Base-by-base conservation (phyloP, 345 rosid species). In the Corchorus olitorius region DNA sequence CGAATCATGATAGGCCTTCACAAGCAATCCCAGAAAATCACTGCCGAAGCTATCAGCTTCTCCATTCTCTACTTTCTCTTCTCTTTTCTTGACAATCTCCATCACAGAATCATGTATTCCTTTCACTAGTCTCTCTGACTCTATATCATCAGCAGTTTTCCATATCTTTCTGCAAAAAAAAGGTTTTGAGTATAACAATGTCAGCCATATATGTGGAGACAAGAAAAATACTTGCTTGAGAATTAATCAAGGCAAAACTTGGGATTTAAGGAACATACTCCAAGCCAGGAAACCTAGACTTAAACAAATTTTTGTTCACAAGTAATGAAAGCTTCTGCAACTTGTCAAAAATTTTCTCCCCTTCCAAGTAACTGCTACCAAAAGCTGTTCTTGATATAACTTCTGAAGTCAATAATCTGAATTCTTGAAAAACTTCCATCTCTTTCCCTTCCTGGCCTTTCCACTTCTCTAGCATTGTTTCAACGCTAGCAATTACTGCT, bases 371-470 rank as follows among this genome's bases (percentile, higher is more conserved):
- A 61, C 82, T 86, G 69, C 88, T 84, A 22, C 89, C 89, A 54
- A 87, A 89, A 12, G 89, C 86, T 17, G 89, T 86, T 75, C 86
- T 80, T 5, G 89, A 84, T 62, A 87, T 87, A 52, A 84, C 52
- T 77, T 86, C 86, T 16, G 88, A 83, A 14, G 88, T 87, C 45
- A 89, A 78, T 3, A 84, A 4, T 60, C 58, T 89, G 45, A 86
- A 63, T 71, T 89, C 88, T 17, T 66, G n/a, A 54, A 39, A 72
- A 11, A 81, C 86, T 12, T 87, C 87, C 1, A 86, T 83, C 79
- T 89, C 88, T 43, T 76, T 75, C 1, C 75, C 80, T 15, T 73
- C 84, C 43, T 69, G 60, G 2, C 73, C 43, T 75, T 78, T 83
- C 89, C 90, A 85, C 74, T 81, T 78, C 33, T 84, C 82, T 10